These are phyloP conservation scores for Fusarium tjaetaba DNA, from an alignment of 2,329 filamentous ascomycete species.

Conservation along the genomic window DNA sequence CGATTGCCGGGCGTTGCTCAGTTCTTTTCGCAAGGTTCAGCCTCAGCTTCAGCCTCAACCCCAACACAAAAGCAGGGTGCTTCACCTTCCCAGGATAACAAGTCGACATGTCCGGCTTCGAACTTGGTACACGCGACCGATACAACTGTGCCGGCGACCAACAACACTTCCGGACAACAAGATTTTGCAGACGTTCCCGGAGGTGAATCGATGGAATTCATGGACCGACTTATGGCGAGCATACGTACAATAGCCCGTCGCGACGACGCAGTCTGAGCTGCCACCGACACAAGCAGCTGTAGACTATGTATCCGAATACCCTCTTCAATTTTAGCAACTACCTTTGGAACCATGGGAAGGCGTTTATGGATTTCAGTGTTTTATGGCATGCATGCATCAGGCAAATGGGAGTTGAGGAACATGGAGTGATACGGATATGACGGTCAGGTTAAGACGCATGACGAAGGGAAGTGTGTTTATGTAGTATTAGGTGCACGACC, in stretches of 20 bases:
- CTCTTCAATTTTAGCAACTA: slow-evolving; percentile 8
- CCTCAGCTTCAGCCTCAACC: neutral
- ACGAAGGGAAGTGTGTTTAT: slow-evolving; percentile 16
- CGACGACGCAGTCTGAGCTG: slow-evolving; percentile 1
- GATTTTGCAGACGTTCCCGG: slow-evolving; percentile 56
- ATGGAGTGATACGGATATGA: slow-evolving; percentile 9
- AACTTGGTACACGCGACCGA: neutral
- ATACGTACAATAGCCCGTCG: slow-evolving; percentile 54
- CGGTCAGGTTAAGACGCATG: slow-evolving; percentile 4
- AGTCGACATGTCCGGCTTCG: neutral
- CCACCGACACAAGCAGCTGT: neutral
- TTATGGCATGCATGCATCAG: slow-evolving; percentile 9
- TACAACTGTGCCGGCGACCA: neutral
- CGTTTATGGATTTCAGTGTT: slow-evolving; percentile 15
- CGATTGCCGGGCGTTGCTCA: slow-evolving; percentile 29
- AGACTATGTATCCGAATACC: slow-evolving; percentile 14
- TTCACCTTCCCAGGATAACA: neutral
- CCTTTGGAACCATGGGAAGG: slow-evolving; percentile 14
- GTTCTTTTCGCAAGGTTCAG: neutral
- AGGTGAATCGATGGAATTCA: slow-evolving; percentile 57
- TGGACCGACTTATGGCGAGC: slow-evolving; percentile 64
- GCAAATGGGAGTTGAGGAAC: neutral
- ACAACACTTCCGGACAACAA: slow-evolving; percentile 30
- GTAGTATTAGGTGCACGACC: slow-evolving; percentile 11
- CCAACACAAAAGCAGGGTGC: neutral